Base-by-base conservation (phyloP, 257 asterid species). In the Perilla frutescens region DNA sequence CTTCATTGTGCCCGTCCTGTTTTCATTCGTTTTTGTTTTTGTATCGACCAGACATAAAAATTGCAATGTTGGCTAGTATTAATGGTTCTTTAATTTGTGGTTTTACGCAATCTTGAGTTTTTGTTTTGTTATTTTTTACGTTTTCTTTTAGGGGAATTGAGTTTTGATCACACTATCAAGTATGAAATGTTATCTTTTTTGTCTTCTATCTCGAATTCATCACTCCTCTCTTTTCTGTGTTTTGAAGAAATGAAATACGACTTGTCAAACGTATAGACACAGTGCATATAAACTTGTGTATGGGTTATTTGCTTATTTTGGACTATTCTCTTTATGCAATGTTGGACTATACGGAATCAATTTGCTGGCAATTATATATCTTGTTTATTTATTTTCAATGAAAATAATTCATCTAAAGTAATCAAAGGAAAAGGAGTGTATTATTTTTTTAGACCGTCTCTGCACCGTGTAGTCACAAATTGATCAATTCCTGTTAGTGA, bases 1-100 rank as follows among this genome's bases (percentile, higher is more conserved):
- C 86, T 80, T 63, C 66, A 60, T 83, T 77, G 81, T 85, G 84
- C 82, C 82, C 86, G 32, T 77, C 81, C 82, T 72, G 87, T 84
- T 89, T 83, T 82, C 63, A 75, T 85, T 86, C 81, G 72, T 72
- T 70, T 73, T 71, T 70, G 50, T 29, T 85, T 50, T 82, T 85
- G 91, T 76, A 80, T 86, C 78, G 58, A 81, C 63, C 80, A 72
- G 83, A 83, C 86, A 73, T 67, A 74, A 83, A 20, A 80, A 77
- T 80, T 63, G 78, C 74, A 79, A 75, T 78, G 77, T 63, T 83
- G 86, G 70, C 72, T 75, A 57, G 73, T 68, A 51, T 77, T 55
- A 58, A 68, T 49, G 71, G 31, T 56, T 56, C 45, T 66, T 74
- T 40, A 64, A 20, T 59, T 62, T 26, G 57, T 31, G 31, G 55